Evolutionary conservation across 2,329 filamentous ascomycete species (phyloP), one percentile per base, ranked within the genome.

Genomic region (Exophiala viscosa): DNA sequence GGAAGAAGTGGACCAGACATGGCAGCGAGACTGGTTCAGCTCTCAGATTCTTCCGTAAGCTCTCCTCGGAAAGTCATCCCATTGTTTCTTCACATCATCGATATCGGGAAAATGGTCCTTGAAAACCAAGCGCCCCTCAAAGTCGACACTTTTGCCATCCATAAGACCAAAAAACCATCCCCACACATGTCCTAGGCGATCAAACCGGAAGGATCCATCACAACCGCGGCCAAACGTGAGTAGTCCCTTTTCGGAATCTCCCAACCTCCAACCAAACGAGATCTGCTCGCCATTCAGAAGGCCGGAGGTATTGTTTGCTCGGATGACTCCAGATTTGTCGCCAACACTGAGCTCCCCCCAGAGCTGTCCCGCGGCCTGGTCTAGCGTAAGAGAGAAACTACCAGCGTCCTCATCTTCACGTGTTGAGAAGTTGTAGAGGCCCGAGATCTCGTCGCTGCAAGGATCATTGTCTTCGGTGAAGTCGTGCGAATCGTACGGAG

Each of bases 221-320:
- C 54, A 59, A 2, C 51, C 57, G 14, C 51, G 55, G 4, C 54
- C 54, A 28, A 59, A 59, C 10, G 17, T 50, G 36, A 54, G 20
- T 6, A 20, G 11, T 10, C 54, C 54, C 13, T 43, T 52, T 2
- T 49, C 31, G 1, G 36, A 23, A 42, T 59, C 48, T 28, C 48
- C 48, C 2, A 48, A 42, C 32, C 54, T 40, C 57, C 57, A 57
- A 7, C 45, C 48, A 32, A 59, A 55, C 3, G 54, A 55, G n/a
- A 39, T 33, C 2, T 50, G 15, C 1, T 17, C n/a, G 3, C 33
- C 31, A 5, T 36, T 13, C 3, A 36, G 31, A 14, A 57, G 40
- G 17, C 35, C 33, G 11, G 45, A 34, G 11, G 48, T 48, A 18
- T 50, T 36, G 41, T 48, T 42, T 14, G 55, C n/a, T 18, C 40